A percentile compares a stretch with the other conserved stretches of the same genome.
These are phyloP conservation scores for Peronospora farinosa DNA, from an alignment of 352 stramenopile species.

Conservation along the genomic window DNA sequence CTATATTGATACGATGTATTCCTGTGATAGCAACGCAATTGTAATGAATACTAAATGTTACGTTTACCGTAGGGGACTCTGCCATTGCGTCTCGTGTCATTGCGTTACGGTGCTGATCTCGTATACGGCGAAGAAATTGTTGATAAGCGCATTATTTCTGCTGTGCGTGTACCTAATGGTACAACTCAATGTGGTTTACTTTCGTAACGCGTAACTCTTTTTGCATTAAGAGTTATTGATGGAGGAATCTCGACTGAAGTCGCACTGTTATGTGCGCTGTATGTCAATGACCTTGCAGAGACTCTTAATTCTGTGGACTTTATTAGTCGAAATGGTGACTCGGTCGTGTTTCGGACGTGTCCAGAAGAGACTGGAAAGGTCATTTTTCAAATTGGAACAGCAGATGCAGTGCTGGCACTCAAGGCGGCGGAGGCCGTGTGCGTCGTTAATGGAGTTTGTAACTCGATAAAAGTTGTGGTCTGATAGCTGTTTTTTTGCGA, in stretches of 20 bases:
- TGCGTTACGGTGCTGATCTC: conserved; percentile 89
- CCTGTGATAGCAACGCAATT: background rate
- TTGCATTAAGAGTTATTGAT: conserved; percentile 1
- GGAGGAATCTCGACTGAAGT: background rate
- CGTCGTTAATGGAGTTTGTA: conserved; percentile 15
- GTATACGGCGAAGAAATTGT: conserved; percentile 95
- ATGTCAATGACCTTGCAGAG: conserved; percentile 27
- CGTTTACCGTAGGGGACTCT: conserved; percentile 68
- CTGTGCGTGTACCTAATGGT: conserved; percentile 80
- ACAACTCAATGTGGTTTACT: conserved; percentile 7
- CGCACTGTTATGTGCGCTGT: conserved; percentile 3
- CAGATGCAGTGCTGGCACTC: conserved; percentile 65
- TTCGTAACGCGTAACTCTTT: background rate
- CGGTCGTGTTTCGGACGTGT: conserved; percentile 86
- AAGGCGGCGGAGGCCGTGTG: conserved; percentile 73
- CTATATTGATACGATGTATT: no score
- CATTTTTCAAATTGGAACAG: conserved; percentile 88
- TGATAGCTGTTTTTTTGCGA: background rate
- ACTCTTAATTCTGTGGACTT: conserved; percentile 87
- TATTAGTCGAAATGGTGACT: conserved; percentile 75
- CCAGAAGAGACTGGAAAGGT: conserved; percentile 72
- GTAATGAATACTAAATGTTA: conserved; percentile 6
- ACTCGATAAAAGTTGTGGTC: background rate
- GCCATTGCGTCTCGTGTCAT: conserved; percentile 85
- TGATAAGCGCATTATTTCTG: conserved; percentile 87